Percentiles rank a stretch among this genome's conserved stretches.
phyloP scores from a whole-genome alignment of 306 rosid genomes.

The Begonia peltatifolia region DNA sequence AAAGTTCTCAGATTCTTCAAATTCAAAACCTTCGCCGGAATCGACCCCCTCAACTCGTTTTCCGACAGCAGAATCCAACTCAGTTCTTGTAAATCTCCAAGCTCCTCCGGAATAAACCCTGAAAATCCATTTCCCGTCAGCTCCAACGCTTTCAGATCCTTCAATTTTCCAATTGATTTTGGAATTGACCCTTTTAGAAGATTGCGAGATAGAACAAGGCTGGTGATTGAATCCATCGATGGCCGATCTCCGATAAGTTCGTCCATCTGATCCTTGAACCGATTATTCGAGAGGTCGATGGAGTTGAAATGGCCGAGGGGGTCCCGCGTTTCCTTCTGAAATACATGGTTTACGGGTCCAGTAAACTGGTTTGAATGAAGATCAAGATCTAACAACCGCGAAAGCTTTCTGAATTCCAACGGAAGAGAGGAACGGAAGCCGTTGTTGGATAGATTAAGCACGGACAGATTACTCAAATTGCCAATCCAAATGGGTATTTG shows the following conservation, averaged over 20 bases:
- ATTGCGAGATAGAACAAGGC: slow-evolving; percentile 25
- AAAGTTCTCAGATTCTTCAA: slow-evolving; percentile 21
- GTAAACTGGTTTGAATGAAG: slow-evolving; percentile 33
- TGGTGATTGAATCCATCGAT: slow-evolving; percentile 23
- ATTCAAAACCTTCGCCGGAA: slow-evolving; percentile 32
- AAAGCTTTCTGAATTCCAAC: slow-evolving; percentile 21
- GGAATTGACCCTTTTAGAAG: slow-evolving; percentile 29
- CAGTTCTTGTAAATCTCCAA: slow-evolving; percentile 19
- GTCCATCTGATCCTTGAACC: slow-evolving; percentile 23
- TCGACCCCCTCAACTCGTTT: slow-evolving; percentile 28
- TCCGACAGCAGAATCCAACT: slow-evolving; percentile 17
- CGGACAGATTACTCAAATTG: slow-evolving; percentile 41
- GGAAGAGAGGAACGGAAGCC: slow-evolving; percentile 37
- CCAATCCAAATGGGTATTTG: slow-evolving; percentile 47
- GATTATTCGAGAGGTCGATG: slow-evolving; percentile 26
- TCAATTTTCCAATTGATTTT: slow-evolving; percentile 26
- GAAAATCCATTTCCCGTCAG: slow-evolving; percentile 17
- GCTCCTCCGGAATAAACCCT: slow-evolving; percentile 26
- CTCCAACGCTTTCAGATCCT: slow-evolving; percentile 19
- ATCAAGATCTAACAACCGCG: slow-evolving; percentile 36
- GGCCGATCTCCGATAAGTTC: slow-evolving; percentile 20
- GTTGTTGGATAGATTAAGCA: slow-evolving; percentile 40
- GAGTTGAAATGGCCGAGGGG: slow-evolving; percentile 41
- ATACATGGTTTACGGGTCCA: slow-evolving; percentile 18
- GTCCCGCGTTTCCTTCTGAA: slow-evolving; percentile 17